phyloP scores from a whole-genome alignment of 768 basidiomycete species.

The Hygrophoropsis aurantiaca region DNA sequence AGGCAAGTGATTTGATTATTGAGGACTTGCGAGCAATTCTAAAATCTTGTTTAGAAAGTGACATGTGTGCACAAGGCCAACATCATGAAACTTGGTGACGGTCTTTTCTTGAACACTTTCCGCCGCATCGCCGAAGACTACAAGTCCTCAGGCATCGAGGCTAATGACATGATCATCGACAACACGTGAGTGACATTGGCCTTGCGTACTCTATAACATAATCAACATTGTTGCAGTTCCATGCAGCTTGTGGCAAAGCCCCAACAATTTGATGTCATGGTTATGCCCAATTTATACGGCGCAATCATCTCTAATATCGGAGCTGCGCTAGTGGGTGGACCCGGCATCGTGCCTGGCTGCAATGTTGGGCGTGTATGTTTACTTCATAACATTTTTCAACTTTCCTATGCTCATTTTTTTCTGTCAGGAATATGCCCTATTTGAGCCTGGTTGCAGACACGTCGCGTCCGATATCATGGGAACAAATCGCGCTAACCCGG shows the following conservation, averaged over 20 bases:
- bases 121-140: slow-evolving; percentile 96
- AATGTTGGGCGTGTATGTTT: slow-evolving; percentile 85
- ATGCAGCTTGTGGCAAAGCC: slow-evolving; percentile 99
- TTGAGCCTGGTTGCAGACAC: slow-evolving; percentile 98
- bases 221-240: slow-evolving; percentile 53
- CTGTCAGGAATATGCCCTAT: slow-evolving; percentile 87
- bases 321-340: slow-evolving; percentile 96
- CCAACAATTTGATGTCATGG: slow-evolving; percentile 98
- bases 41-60: slow-evolving; percentile 70
- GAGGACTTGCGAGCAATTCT: not conserved
- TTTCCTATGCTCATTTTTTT: slow-evolving; percentile 8
- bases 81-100: slow-evolving; percentile 99
- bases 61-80: slow-evolving; percentile 99
- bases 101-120: slow-evolving; percentile 98
- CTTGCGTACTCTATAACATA: not conserved
- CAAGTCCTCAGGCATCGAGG: slow-evolving; percentile 85
- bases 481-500: slow-evolving; percentile 93
- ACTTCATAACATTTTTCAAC: not conserved
- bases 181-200: slow-evolving; percentile 68
- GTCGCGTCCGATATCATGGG: slow-evolving; percentile 96
- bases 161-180: slow-evolving; percentile 99
- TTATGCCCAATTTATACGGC: slow-evolving; percentile 97
- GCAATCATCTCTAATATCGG: slow-evolving; percentile 98
- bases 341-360: slow-evolving; percentile 96
- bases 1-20: slow-evolving; percentile 48